These are phyloP conservation scores for Lentinula detonsa DNA, from an alignment of 768 basidiomycete species.

Conservation along the genomic window DNA sequence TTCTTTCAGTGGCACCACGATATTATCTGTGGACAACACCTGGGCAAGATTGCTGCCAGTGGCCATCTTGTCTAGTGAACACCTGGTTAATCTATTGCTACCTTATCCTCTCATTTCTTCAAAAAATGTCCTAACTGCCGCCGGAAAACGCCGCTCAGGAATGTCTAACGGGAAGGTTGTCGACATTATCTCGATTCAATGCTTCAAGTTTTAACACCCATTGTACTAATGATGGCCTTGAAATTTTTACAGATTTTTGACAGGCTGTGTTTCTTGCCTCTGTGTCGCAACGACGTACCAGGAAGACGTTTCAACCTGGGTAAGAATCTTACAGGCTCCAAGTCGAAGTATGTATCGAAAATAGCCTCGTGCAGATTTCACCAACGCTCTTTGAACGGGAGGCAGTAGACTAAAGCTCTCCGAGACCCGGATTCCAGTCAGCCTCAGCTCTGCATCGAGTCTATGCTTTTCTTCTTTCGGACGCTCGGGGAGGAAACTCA, in stretches of 20 bases:
- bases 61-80: too few relatives aligned
- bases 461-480: not conserved
- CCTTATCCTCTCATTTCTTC: not conserved
- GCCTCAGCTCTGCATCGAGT: not conserved
- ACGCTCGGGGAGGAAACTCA: not conserved
- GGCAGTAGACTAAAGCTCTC: not conserved
- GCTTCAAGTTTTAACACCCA: not conserved
- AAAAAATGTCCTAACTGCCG: not conserved
- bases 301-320: not conserved
- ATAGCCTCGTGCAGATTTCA: not conserved
- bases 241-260: not conserved
- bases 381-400: not conserved
- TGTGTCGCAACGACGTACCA: not conserved
- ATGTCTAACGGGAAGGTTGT: slow-evolving; percentile 1
- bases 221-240: not conserved
- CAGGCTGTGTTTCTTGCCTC: not conserved
- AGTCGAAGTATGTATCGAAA: not conserved
- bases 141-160: not conserved
- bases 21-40: too few relatives aligned
- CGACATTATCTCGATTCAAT: not conserved
- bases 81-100: not conserved
- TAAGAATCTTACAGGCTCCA: not conserved
- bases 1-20: not conserved
- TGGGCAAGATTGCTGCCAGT: too few relatives aligned
- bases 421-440: not conserved